Evolutionary conservation across 495 filamentous ascomycete species (phyloP).

Genomic region (Collariella sp.): DNA sequence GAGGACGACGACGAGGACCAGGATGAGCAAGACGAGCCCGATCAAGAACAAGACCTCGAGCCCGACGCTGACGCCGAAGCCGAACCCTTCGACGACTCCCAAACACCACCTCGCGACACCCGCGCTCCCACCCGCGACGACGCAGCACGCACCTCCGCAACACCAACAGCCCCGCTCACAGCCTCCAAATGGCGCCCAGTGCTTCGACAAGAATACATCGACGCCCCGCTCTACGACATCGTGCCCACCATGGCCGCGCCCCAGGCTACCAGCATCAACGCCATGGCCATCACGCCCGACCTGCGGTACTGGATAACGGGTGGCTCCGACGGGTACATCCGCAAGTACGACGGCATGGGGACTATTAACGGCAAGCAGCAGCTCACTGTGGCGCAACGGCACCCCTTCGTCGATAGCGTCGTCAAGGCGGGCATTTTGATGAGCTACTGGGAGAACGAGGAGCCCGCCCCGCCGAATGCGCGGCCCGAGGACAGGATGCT

Average conservation of each 20-base stretch:
- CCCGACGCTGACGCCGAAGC: conserved; percentile 23
- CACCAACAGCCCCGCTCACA: conserved; percentile 37
- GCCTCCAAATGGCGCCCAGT: conserved; percentile 48
- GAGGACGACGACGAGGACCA: conserved; percentile 49
- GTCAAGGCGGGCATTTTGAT: conserved; percentile 86
- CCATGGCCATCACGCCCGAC: conserved; percentile 83
- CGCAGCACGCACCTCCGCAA: conserved; percentile 38
- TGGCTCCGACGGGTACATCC: conserved; percentile 86
- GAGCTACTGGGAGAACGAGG: conserved; percentile 93
- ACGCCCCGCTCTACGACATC: conserved; percentile 86
- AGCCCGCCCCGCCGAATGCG: conserved; percentile 36
- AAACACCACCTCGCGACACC: conserved; percentile 45
- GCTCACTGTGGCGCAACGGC: conserved; percentile 88
- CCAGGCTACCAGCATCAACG: conserved; percentile 91
- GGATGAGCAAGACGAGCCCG: conserved; percentile 45
- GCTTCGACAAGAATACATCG: conserved; percentile 70
- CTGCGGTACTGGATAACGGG: conserved; percentile 94
- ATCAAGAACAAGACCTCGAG: conserved; percentile 20
- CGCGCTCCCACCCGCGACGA: conserved; percentile 2
- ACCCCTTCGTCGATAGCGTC: conserved; percentile 96
- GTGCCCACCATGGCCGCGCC: conserved; percentile 94
- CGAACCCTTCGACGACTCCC: conserved; percentile 40
- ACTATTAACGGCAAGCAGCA: conserved; percentile 91
- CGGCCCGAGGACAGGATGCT: conserved; percentile 47
- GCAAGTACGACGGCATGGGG: conserved; percentile 91